A percentile compares a stretch with the other conserved stretches of the same genome.
Conservation (phyloP, 345 rosid species). For the Heritiera littoralis region DNA sequence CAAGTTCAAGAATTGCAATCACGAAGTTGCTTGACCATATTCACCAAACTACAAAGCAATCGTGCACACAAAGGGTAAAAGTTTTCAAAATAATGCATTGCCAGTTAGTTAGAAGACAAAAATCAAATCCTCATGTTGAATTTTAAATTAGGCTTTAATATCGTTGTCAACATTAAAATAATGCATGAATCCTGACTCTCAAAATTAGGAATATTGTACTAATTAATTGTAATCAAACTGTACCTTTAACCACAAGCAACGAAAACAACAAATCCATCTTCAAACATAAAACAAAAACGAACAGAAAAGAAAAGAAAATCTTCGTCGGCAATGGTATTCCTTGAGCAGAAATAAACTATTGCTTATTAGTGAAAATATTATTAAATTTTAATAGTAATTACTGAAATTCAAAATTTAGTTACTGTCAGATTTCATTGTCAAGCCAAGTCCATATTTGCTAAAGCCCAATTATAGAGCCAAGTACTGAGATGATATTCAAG, state of each 20-base stretch:
- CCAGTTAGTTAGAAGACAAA: background rate
- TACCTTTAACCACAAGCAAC: conserved; percentile 14
- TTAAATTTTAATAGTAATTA: background rate
- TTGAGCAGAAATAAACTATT: background rate
- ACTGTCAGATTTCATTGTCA: background rate
- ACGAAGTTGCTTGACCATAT: background rate
- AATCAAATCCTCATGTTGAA: background rate
- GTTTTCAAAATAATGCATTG: background rate
- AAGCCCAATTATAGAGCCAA: background rate
- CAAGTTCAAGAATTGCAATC: conserved; percentile 3
- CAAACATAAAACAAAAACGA: background rate
- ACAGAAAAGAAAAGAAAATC: too few relatives aligned
- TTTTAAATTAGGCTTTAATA: conserved; percentile 12
- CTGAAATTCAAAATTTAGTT: background rate
- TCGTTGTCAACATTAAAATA: background rate
- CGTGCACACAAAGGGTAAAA: background rate
- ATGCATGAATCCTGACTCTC: background rate
- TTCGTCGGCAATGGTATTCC: background rate
- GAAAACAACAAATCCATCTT: background rate
- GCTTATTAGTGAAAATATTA: background rate
- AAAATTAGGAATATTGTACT: background rate
- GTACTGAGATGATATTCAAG: background rate
- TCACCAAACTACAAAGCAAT: background rate
- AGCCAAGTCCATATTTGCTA: background rate
- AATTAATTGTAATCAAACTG: background rate